Evolutionary conservation across 768 basidiomycete species (phyloP), one percentile per base, ranked within the genome.

Genomic region (Terana coerulea): DNA sequence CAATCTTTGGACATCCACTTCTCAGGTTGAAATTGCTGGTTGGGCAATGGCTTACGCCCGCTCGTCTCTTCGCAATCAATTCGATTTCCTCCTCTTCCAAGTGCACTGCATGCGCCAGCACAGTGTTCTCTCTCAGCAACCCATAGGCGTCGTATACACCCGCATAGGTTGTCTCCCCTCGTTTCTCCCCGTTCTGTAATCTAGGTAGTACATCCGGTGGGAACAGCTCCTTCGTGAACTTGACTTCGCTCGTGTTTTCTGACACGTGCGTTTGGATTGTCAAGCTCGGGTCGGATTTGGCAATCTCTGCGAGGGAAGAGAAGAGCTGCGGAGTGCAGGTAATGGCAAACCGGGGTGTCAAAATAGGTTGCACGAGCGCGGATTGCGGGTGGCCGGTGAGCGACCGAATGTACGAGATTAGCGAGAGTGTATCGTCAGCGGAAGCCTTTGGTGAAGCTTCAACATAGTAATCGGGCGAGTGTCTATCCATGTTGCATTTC

Each of bases 301-400:
- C 87, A 34, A 95, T 68, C 4, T 70, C 58, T 8, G 88, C 83
- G 5, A 98, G 74, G 3, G 70, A 67, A 0, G 62, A 41, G 44
- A 98, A 76, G 26, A 95, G 80, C n/a, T 78, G 70, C 11, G 75
- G 66, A 0, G 93, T 83, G 68, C 93, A 95, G 10, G 90, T 84
- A 52, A 98, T 87, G 21, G 95, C 95, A 66, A 98, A 98, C n/a
- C 95, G 88, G 12, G 95, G 95, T 0, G 95, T 98, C 36, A 98
- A 70, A 61, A 93, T 83, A 4, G 95, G 95, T 50, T 89, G 88
- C 9, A 98, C 87, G 6, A 95, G 75, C 72, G 61, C 44, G 22
- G 40, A 64, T 62, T 12, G 28, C 24, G 54, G 56, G 10, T 37
- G 21, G 22, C 66, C 63, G 2, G 78, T 66, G 43, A 91, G 69